Base-by-base conservation (phyloP, 139 green algal species). In the Tetradesmus lagerheimii region DNA sequence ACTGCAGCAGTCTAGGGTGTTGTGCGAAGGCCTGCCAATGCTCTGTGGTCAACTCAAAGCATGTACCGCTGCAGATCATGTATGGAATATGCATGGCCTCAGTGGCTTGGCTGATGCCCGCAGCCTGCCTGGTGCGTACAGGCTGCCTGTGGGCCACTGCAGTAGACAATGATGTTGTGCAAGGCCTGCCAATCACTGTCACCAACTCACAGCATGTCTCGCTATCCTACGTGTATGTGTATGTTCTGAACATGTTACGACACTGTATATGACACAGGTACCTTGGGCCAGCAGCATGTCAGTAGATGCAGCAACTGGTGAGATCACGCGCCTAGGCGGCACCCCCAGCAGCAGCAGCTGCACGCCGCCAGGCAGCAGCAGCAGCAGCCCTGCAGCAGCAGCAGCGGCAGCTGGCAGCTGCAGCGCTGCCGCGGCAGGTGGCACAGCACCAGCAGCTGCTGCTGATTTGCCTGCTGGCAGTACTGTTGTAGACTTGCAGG, bases 401-500 rank as follows among this genome's bases (percentile, higher is more conserved):
- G 37, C 29, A 62, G 38, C 79, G 41, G 38, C 39, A 53, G 34
- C 14, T 5, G 47, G n/a, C 45, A 34, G 14, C 14, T 37, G n/a
- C 20, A 34, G 16, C 23, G 80, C 31, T 71, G 57, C 23, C 4
- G 16, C 25, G 41, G 27, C 50, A 75, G 76, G 47, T 71, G 57
- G 31, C 31, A 35, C 81, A 62, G 53, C 82, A 64, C 35, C 81
- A 62, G 83, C 62, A 45, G 83, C 83, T 67, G 64, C 83, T 41
- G 50, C 82, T 41, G 82, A 64, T 39, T 3, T 20, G 31, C 31
- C 12, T 79, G 71, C 71, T 41, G 31, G 71, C 29, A 38, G 71
- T 35, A 79, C 71, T 9, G 41, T 75, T 1, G 34, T 90, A 6
- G 85, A 90, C 31, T 15, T 90, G 23, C 41, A 71, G 2, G 85